phyloP scores from a whole-genome alignment of 257 asterid genomes.

The Solanum medicagineum region DNA sequence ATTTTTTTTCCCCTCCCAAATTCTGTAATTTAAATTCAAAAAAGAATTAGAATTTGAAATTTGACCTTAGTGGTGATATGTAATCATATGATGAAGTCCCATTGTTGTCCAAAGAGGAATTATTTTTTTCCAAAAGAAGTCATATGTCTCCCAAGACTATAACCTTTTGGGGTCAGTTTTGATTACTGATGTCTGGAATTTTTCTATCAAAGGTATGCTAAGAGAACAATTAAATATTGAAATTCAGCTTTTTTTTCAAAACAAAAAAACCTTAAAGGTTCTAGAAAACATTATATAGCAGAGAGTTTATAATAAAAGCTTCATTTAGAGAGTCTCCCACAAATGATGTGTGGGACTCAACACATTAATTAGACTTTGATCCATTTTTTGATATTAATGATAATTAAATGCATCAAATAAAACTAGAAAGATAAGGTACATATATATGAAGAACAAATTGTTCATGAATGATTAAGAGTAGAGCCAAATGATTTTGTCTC shows the following conservation, averaged over 20 bases:
- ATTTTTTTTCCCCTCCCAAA: neutral
- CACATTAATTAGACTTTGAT: neutral
- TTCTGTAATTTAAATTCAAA: no score
- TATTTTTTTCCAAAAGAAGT: neutral
- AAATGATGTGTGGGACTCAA: neutral
- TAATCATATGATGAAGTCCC: neutral
- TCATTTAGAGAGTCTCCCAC: neutral
- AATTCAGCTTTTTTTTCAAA: neutral
- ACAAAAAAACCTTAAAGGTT: neutral
- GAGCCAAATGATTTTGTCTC: neutral
- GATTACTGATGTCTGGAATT: neutral
- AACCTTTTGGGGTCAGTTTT: neutral
- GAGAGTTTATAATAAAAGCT: neutral
- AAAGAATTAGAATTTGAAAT: no score
- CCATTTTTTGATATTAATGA: neutral
- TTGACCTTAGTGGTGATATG: neutral
- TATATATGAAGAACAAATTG: neutral
- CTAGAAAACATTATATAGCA: neutral
- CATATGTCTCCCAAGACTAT: neutral
- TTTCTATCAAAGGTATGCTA: neutral
- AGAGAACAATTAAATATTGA: neutral
- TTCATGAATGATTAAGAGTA: neutral
- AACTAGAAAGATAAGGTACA: neutral
- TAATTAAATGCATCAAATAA: neutral
- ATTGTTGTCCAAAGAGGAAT: neutral